phyloP scores from a whole-genome alignment of 257 asterid species.

The Ajuga chamaepitys region DNA sequence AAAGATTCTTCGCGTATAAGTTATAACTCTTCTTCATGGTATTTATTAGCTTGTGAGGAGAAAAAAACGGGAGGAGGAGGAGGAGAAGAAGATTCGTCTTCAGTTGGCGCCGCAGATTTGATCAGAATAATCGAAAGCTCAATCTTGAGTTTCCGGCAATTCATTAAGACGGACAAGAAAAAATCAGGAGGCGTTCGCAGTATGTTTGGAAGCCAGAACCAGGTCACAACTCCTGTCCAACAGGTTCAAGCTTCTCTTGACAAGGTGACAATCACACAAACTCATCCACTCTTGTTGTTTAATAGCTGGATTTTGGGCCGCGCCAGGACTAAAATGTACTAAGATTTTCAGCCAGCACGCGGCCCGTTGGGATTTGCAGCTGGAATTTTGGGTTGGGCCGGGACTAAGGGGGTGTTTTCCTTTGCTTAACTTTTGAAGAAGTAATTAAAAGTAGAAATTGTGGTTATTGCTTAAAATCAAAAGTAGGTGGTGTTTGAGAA shows the following conservation, averaged over 20 bases:
- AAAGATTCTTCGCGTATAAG: no score
- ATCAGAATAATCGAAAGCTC: conserved; percentile 60
- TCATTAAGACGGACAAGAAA: conserved; percentile 75
- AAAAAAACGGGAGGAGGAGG: conserved; percentile 43
- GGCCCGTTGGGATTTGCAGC: no score
- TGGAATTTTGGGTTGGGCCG: no score
- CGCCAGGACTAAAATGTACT: no score
- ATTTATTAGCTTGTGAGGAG: conserved; percentile 56
- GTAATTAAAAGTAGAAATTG: no score
- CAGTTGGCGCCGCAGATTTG: conserved; percentile 54
- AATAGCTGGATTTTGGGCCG: no score
- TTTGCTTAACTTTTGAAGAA: no score
- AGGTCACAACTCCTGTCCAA: conserved; percentile 62
- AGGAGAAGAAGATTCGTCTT: conserved; percentile 42
- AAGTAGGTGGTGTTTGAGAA: no score
- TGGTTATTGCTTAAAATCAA: no score
- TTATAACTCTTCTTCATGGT: background rate
- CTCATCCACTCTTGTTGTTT: background rate
- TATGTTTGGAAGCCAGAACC: conserved; percentile 53
- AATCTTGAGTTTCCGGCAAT: conserved; percentile 61
- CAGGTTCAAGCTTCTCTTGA: conserved; percentile 70
- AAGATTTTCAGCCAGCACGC: no score
- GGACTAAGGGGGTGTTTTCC: no score
- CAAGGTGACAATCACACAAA: conserved; percentile 39
- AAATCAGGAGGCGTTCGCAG: conserved; percentile 44